Conservation (phyloP, 176 grass and related monocot species). For the Carex myosuroides region DNA sequence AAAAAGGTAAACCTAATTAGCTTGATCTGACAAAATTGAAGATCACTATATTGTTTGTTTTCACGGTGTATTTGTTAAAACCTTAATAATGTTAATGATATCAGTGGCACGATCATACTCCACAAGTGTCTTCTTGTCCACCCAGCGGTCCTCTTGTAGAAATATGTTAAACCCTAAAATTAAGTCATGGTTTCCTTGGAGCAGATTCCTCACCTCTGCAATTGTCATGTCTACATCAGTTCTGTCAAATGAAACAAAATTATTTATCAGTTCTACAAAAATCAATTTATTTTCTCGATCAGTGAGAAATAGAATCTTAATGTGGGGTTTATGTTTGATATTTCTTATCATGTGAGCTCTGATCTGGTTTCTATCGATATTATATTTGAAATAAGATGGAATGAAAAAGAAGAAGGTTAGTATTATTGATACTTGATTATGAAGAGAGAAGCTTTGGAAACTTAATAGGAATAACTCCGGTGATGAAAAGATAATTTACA, state of each 20-base stretch:
- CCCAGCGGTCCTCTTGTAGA: constrained; percentile 68
- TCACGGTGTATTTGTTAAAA: constrained; percentile 2
- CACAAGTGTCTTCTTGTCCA: constrained; percentile 79
- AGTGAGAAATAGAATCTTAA: neutral
- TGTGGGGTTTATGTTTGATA: neutral
- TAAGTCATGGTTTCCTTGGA: constrained; percentile 76
- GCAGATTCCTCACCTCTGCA: constrained; percentile 62
- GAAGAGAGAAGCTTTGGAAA: too few species aligned
- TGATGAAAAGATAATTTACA: neutral
- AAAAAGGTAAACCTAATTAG: constrained; percentile 16
- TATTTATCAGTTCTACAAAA: neutral
- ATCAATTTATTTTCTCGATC: neutral
- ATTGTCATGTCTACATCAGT: constrained; percentile 57
- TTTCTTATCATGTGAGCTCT: neutral
- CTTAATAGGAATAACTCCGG: too few species aligned
- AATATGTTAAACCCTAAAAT: constrained; percentile 90
- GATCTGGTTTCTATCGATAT: neutral
- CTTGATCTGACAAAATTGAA: neutral
- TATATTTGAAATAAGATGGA: neutral
- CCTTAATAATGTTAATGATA: constrained; percentile 91
- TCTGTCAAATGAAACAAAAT: constrained; percentile 28
- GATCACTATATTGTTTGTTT: neutral
- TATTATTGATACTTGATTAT: too few species aligned
- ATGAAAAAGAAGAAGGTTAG: too few species aligned
- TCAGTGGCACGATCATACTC: constrained; percentile 84